Base-by-base conservation (phyloP, 164 flowering plant genomes). In the Piper longum region DNA sequence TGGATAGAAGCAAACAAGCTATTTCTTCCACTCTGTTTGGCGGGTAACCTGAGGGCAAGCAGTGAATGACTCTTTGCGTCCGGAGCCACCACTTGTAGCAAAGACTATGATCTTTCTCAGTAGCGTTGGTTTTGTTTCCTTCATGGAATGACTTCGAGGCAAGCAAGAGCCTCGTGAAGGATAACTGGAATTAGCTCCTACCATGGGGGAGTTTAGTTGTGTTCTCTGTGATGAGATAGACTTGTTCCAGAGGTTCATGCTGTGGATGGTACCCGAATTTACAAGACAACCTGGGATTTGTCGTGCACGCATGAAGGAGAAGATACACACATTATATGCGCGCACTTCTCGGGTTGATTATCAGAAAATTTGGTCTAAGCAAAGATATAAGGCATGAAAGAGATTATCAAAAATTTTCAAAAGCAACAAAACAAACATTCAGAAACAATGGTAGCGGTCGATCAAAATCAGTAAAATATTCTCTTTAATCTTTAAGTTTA, bases 181-280 rank as follows among this genome's bases (percentile, higher is more conserved):
- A 5, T 48, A 4, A 48, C 3, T 48, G 52, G 11, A 48, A 6
- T 48, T 61, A 60, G 51, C 19, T 36, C 64, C 63, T 11, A 43
- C 61, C 40, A 59, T n/a, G 56, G 59, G 69, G 56, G 61, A 61
- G 36, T 26, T 26, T 17, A 60, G 54, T 3, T 63, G 64, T 62
- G 59, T 57, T 19, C 67, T 54, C 52, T 42, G 63, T 17, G 71
- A 44, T 7, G 59, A n/a, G 63, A 69, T 54, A 44, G 64, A 59
- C 41, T 69, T 62, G 56, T 64, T 69, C 39, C 59, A 59, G 54
- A 60, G 59, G 51, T 43, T 59, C 67, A 69, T 69, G 1, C 71
- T 60, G 67, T 26, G n/a, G 36, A 51, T 56, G 14, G 14, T 2
- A 48, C 52, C 52, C 52, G 14, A 2, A 13, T 48, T 14, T 9